Conservation (phyloP, 2,329 filamentous ascomycete genomes). For the Botrytis pseudocinerea region DNA sequence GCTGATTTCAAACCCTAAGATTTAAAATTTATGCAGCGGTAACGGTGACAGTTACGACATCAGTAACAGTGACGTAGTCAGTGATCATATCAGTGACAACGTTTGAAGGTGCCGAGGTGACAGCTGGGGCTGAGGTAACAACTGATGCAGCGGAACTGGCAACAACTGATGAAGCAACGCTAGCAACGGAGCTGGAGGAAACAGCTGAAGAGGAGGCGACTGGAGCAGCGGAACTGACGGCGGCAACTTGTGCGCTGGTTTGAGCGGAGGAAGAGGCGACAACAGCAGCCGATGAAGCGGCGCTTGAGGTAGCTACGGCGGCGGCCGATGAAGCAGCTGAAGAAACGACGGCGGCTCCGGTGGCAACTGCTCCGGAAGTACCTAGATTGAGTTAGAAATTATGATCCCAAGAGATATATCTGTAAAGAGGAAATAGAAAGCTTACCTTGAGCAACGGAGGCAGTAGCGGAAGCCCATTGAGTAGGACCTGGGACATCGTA, state of each 20-base stretch:
- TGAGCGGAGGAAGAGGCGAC: neutral
- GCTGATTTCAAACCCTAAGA: neutral
- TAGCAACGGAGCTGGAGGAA: neutral
- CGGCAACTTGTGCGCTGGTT: neutral
- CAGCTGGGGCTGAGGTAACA: neutral
- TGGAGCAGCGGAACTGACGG: conserved; percentile 9
- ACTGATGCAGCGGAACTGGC: neutral
- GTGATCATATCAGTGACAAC: conserved; percentile 3
- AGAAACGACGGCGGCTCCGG: neutral
- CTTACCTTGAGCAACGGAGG: neutral
- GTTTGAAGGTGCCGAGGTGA: neutral
- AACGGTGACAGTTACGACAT: conserved; percentile 17
- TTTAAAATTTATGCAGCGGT: neutral
- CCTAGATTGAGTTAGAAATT: neutral
- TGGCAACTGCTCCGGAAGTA: neutral
- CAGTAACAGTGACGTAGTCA: neutral
- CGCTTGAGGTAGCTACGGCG: neutral
- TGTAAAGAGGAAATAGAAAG: neutral
- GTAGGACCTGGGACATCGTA: conserved; percentile 43
- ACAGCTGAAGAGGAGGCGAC: neutral
- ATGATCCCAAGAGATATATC: neutral
- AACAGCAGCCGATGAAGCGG: neutral
- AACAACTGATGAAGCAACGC: neutral
- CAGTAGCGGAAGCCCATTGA: conserved; percentile 14
- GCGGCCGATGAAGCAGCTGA: neutral